Base-by-base conservation (phyloP, 768 basidiomycete genomes). In the Phylloporus arenicola region DNA sequence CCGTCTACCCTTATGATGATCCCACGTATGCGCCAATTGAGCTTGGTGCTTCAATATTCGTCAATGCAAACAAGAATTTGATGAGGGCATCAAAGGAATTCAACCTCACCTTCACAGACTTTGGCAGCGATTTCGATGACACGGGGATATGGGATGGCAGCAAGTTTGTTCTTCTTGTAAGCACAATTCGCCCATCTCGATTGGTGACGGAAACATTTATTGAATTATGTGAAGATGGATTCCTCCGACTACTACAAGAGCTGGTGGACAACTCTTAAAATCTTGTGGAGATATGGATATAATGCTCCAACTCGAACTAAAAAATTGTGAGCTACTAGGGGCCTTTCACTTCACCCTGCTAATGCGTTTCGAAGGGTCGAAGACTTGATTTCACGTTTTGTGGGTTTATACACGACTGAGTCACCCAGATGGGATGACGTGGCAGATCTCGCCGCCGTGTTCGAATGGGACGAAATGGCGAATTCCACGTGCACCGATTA, bases 31-130 rank as follows among this genome's bases (percentile, higher is more conserved):
- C 76, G 22, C 80, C 83, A 20, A 68, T 90, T 22, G 94, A 96
- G 61, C 73, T 94, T 1, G 94, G 93, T 0, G 94, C 85, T 0
- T 86, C 84, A n/a, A 85, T 94, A 49, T 96, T 94, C 61, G 85
- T 94, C 12, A 57, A 77, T 48, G 78, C 74, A 5, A 92, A 96
- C 71, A 83, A 72, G 62, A 84, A 85, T 62, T 47, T 86, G 47
- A 71, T 74, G 72, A 81, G 90, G 48, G 94, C 93, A 3, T 78
- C 83, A 0, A 75, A 86, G 33, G 89, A 89, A 47, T 93, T 92
- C 67, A 84, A 85, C 54, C 74, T 94, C 19, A 80, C 78, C 3
- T 73, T 67, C 76, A 45, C 63, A 59, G 27, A 68, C 71, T 59
- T 81, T 80, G 72, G 77, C 19, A 71, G 77, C 22, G 78, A 77